Conservation (phyloP, 441 rosid species). For the Gossypium lobatum region DNA sequence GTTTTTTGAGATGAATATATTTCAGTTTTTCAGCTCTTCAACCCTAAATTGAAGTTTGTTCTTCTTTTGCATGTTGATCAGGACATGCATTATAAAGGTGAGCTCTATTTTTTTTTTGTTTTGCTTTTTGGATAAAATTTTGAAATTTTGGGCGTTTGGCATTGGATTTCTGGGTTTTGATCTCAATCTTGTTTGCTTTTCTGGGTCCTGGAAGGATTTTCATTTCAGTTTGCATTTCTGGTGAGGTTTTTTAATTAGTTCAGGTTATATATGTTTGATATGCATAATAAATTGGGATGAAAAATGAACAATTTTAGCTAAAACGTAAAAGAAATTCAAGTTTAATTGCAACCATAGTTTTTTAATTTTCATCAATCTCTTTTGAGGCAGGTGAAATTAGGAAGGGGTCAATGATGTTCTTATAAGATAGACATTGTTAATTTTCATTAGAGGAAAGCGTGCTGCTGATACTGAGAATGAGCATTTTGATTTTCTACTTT, state of each 20-base stretch:
- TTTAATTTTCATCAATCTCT: not conserved
- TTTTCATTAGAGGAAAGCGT: not conserved
- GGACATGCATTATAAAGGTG: constrained; percentile 35
- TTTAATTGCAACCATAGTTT: not conserved
- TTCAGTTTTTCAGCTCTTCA: not conserved
- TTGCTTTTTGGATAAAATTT: not conserved
- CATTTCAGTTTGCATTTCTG: constrained; percentile 19
- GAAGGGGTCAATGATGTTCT: not conserved
- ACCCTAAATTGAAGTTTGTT: constrained; percentile 17
- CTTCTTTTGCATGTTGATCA: constrained; percentile 34
- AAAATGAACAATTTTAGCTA: not conserved
- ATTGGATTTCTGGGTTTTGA: constrained; percentile 14
- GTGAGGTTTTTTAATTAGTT: not conserved
- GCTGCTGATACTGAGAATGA: constrained; percentile 1
- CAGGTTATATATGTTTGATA: not conserved
- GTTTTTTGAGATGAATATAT: constrained; percentile 1
- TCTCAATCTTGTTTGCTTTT: constrained; percentile 6
- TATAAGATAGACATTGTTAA: not conserved
- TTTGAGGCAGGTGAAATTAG: not conserved
- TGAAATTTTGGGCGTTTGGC: constrained; percentile 2
- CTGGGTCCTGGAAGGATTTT: constrained; percentile 15
- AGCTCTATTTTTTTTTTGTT: constrained; percentile 6
- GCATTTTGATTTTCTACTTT: not conserved
- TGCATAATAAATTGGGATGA: not conserved
- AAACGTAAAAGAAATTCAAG: not conserved